Evolutionary conservation across 345 rosid species (phyloP), one percentile per base, ranked within the genome.

Genomic region (Salix viminalis): DNA sequence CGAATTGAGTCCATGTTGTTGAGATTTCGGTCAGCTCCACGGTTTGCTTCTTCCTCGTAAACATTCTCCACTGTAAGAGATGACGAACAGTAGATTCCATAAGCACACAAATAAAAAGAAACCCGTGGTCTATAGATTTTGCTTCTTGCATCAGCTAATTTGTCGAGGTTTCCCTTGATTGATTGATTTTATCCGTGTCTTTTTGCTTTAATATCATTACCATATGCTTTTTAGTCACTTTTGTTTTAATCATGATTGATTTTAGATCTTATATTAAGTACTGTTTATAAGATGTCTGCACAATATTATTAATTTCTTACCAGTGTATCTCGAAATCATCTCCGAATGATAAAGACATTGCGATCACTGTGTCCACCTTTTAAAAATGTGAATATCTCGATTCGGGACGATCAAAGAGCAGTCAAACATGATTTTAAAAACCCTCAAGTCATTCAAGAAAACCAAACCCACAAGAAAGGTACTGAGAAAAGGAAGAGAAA

Each of bases 191-290:
- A 54, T 30, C n/a, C 24, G 11, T 28, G 52, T 37, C 46, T 12
- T 7, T 13, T 19, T 9, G 66, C 67, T 73, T 73, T 60, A 34
- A 39, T 16, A 21, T 30, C 24, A 73, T 76, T 74, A 60, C 71
- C 42, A 50, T 52, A 60, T 76, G 50, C 85, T 75, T 75, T 76
- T 65, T 6, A 60, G 76, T 54, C 82, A 79, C 44, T 10, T 41
- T 41, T 41, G 74, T 70, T 56, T 75, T 66, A 67, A 74, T 77
- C 79, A 83, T 77, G 52, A 34, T 34, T 23, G 2, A 62, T 50
- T 78, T 77, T 62, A 70, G 75, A 75, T 67, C 65, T 78, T 42
- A 24, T 76, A 67, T 24, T 76, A 69, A 71, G 34, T 62, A 65
- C 54, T 44, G 67, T 73, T 34, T 41, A 50, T 41, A 73, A 66